A percentile compares a stretch with the other conserved stretches of the same genome.
Evolutionary conservation across 2,329 filamentous ascomycete genomes (phyloP).

Genomic region (Falciphora oryzae): DNA sequence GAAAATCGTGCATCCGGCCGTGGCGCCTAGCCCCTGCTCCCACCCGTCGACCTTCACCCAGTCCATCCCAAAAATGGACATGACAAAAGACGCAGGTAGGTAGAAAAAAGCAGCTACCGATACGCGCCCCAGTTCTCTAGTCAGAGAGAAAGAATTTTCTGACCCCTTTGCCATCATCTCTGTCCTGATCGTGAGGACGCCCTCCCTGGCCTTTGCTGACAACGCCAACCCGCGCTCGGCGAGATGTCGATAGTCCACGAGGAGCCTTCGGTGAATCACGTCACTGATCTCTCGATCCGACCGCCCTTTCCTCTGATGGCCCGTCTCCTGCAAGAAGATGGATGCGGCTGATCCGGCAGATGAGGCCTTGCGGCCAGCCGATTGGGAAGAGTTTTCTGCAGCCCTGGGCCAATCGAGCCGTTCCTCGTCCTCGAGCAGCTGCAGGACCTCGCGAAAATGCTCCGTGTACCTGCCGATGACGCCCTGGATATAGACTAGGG

Average conservation of each 20-base stretch:
- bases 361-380: too few relatives aligned
- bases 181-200: background rate
- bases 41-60: background rate
- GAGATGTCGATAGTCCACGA: background rate
- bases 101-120: constrained; percentile 14
- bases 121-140: background rate
- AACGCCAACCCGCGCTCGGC: background rate
- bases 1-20: background rate
- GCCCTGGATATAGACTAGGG: background rate
- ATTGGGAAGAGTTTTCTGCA: background rate
- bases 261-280: background rate
- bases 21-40: background rate
- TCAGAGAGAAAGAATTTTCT: background rate
- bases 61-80: background rate
- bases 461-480: background rate
- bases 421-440: background rate
- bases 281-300: background rate
- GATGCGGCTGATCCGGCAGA: background rate
- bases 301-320: background rate
- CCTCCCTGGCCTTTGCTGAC: background rate
- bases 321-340: background rate
- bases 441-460: background rate
- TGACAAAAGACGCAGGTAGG: constrained; percentile 7
- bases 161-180: background rate
- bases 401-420: background rate